Base-by-base conservation (phyloP, 2,329 filamentous ascomycete genomes). In the Neofusicoccum kwambonambiense region DNA sequence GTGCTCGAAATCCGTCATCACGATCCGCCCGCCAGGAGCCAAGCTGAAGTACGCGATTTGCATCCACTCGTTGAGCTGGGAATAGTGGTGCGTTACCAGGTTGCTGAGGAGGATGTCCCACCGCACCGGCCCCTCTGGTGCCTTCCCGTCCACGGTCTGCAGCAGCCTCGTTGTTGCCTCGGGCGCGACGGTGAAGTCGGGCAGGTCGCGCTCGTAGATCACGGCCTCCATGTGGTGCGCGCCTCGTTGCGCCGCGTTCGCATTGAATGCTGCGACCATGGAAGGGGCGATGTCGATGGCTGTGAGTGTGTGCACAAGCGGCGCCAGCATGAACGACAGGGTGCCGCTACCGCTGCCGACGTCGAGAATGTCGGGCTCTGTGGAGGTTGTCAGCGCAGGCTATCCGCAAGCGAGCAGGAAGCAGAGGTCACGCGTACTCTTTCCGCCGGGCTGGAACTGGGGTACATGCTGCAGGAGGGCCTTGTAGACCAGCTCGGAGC, bases 1-100 rank as follows among this genome's bases (percentile, higher is more conserved):
- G 67, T 87, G 80, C 70, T 87, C 84, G 70, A 83, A 87, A 69
- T 87, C 85, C 1, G 84, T 86, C 68, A 87, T 72, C 1, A 82
- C 82, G 0, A 86, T 75, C 56, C 73, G 69, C 0, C 84, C 85
- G 0, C 83, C 83, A 0, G 77, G 72, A 62, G 77, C 79, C 51
- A 87, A 72, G 49, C 81, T 82, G 7, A 78, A 81, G 35, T 78
- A 73, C 70, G 86, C 78, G 1, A 81, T 83, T 6, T 61, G 66
- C 22, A 86, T 73, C 3, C 86, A 75, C 0, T 71, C 65, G 0
- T 71, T 66, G 8, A 86, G 71, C 51, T 81, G 78, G 0, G 80
- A 76, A 27, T 87, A 82, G 72, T 87, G 84, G 69, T 87, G 84
- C 11, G 86, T 75, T 2, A 84, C 82, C 12, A 87, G 73, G 70